These are phyloP conservation scores for Jatropha curcas DNA, from an alignment of 345 rosid genomes.

Conservation along the genomic window DNA sequence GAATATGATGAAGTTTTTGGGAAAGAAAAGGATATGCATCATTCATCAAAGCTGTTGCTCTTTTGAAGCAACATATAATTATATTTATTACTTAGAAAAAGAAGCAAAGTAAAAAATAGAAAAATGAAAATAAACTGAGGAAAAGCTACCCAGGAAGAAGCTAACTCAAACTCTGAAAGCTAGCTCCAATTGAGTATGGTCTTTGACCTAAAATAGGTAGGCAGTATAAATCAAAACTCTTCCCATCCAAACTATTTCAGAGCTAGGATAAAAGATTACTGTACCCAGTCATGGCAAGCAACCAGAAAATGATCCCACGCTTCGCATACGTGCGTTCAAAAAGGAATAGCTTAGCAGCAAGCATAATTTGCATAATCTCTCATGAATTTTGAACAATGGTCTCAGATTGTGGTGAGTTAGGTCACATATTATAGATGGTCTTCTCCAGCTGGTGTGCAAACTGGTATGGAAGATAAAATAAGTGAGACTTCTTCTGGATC, in stretches of 20 bases:
- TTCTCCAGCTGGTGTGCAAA: constrained; percentile 60
- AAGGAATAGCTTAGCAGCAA: constrained; percentile 79
- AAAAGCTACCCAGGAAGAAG: too few species aligned
- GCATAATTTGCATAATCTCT: constrained; percentile 62
- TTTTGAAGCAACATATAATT: too few species aligned
- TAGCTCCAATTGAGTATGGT: too few species aligned
- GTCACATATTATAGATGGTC: constrained; percentile 62
- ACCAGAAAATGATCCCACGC: constrained; percentile 91
- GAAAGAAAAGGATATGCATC: too few species aligned
- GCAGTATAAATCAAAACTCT: too few species aligned
- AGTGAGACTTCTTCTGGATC: constrained; percentile 84
- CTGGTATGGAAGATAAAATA: constrained; percentile 91
- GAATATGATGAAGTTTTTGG: too few species aligned
- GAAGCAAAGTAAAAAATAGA: too few species aligned
- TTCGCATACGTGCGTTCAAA: constrained; percentile 86
- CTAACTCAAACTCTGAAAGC: too few species aligned
- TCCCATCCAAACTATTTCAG: background rate
- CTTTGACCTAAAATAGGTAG: too few species aligned
- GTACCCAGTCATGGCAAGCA: constrained; percentile 99
- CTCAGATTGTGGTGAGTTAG: constrained; percentile 64
- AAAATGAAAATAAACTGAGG: too few species aligned
- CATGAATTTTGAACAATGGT: constrained; percentile 57
- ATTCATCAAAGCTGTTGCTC: too few species aligned
- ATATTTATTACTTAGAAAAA: too few species aligned
- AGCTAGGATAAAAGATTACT: constrained; percentile 10